Evolutionary conservation across 2,329 filamentous ascomycete species (phyloP), one percentile per base, ranked within the genome.

Genomic region (Drechslerella dactyloides): DNA sequence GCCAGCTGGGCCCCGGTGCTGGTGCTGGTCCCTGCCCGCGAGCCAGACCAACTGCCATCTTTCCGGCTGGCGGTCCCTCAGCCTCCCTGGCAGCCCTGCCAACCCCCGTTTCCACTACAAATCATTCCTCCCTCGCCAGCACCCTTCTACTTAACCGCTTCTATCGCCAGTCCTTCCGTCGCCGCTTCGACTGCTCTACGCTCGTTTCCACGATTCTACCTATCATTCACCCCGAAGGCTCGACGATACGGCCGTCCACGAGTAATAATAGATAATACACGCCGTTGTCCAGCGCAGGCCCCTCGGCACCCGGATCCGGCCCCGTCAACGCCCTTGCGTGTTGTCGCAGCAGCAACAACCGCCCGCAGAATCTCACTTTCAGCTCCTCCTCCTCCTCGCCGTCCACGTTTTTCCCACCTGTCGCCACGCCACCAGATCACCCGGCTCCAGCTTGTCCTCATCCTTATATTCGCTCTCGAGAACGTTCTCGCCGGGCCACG

Each of bases 51-150:
- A 42, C 11, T 13, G 37, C 37, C 37, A 15, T 42, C n/a, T 17
- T 17, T 13, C 13, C 37, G 37, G 37, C 13, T 42, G 37, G 37
- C 37, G 13, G 11, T 10, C 11, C 19, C 44, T 48, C 44, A 48
- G 44, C 44, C 44, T 48, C 44, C 19, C 44, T 48, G 15, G 37
- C 13, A 42, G 44, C 44, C 44, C n/a, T 19, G 44, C 44, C 44
- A 48, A 48, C 44, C 44, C 40, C 44, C 44, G 17, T 48, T 23
- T 19, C 44, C 44, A 19, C 15, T 48, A 10, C 44, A 23, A 48
- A 21, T 48, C 44, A 48, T 48, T 21, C 44, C 8, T 48, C 17
- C 40, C 15, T 48, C 44, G 15, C 44, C 17, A 19, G 5, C 15
- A 8, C 15, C 4, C 11, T 4, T 21, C 17, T 48, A 10, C 8